Evolutionary conservation across 805 yeast species (phyloP).

Genomic region (Komagataella pseudopastoris): DNA sequence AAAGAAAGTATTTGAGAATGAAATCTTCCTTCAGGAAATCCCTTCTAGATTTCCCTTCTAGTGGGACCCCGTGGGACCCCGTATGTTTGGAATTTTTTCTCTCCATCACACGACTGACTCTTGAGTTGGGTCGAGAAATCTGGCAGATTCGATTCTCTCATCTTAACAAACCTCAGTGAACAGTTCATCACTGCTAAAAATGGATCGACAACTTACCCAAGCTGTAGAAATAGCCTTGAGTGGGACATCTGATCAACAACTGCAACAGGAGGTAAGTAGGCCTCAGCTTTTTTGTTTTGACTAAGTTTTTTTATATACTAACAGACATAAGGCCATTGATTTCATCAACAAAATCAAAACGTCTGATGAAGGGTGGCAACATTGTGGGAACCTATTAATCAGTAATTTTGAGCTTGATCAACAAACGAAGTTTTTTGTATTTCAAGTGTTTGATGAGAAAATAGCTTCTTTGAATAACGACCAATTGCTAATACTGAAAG

Average conservation of each 20-base stretch:
- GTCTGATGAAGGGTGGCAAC: constrained; percentile 40
- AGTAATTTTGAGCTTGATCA: constrained; percentile 24
- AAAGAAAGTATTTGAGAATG: neutral
- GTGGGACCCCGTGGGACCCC: too few relatives aligned
- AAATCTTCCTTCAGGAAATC: neutral
- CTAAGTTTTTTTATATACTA: constrained; percentile 2
- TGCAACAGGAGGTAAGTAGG: constrained; percentile 38
- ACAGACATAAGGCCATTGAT: constrained; percentile 26
- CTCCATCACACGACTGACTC: neutral
- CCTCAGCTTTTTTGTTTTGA: too few relatives aligned
- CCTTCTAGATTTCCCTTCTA: neutral
- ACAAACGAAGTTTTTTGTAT: constrained; percentile 49
- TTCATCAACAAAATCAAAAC: constrained; percentile 40
- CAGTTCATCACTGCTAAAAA: constrained; percentile 3
- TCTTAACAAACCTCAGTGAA: neutral
- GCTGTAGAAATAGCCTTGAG: constrained; percentile 78
- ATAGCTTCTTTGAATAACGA: constrained; percentile 29
- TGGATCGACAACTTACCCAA: constrained; percentile 59
- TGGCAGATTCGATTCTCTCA: neutral
- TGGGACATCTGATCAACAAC: constrained; percentile 44
- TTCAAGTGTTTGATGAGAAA: constrained; percentile 56
- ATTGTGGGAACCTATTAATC: constrained; percentile 34
- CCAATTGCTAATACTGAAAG: constrained; percentile 31
- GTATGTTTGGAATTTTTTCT: neutral
- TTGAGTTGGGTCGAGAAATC: neutral